Evolutionary conservation across 2,329 filamentous ascomycete species (phyloP).

Genomic region (Fusarium xylarioides): DNA sequence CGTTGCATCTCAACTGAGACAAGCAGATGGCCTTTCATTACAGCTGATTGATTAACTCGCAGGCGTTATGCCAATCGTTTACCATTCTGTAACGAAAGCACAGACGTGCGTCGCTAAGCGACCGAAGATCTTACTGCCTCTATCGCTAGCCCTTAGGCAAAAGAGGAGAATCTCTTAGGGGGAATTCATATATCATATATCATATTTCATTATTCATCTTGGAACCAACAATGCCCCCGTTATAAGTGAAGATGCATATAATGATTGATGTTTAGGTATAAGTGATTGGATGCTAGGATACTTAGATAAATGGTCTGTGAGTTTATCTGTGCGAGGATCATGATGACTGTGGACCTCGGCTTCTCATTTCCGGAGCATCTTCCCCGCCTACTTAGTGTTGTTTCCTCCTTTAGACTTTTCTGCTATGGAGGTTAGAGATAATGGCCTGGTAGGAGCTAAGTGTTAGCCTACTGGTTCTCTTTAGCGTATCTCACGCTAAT

Average conservation of each 20-base stretch:
- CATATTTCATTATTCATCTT: neutral
- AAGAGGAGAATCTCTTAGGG: neutral
- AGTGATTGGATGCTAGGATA: constrained; percentile 12
- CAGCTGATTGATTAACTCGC: neutral
- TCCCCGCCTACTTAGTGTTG: neutral
- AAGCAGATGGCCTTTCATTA: neutral
- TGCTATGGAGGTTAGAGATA: neutral
- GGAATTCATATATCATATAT: neutral
- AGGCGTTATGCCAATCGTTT: neutral
- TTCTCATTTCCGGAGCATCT: neutral
- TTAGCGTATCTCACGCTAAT: neutral
- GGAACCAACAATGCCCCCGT: neutral
- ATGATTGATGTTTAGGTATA: neutral
- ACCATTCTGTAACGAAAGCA: neutral
- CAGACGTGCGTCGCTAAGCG: neutral
- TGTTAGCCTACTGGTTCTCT: neutral
- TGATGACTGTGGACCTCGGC: neutral
- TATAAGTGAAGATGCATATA: neutral
- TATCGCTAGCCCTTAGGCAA: neutral
- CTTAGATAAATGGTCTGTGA: neutral
- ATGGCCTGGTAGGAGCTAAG: neutral
- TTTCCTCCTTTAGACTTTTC: neutral
- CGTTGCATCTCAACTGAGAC: constrained; percentile 8
- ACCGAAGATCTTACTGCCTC: neutral
- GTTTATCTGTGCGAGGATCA: neutral